Evolutionary conservation across 2,329 filamentous ascomycete species (phyloP), one percentile per base, ranked within the genome.

Genomic region (Clonostachys rosea): DNA sequence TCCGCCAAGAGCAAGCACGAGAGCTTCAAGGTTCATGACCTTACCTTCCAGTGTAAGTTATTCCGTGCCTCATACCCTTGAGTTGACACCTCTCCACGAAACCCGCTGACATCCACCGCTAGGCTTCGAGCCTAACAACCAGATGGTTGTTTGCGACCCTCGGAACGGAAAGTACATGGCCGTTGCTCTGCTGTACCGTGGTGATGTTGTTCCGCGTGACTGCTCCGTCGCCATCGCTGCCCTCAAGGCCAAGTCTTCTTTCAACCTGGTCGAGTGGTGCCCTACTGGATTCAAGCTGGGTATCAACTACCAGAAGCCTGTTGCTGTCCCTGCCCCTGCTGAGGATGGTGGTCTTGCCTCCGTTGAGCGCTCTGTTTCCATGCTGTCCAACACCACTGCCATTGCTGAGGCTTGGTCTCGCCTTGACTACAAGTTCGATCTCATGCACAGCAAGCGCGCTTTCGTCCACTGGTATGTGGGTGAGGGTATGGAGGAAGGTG

Each of bases 401-500:
- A 87, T 87, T 55, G 81, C 84, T 50, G 84, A 87, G 69, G 84
- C 84, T 46, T 87, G 84, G 84, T 84, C 82, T 50, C 79, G 83
- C 53, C 77, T 87, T 43, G 83, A 86, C 69, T 74, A 85, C 76
- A 87, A 87, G 73, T 87, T 88, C 68, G 84, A 87, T 59, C 83
- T 87, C 59, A 87, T 87, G 84, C 86, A 87, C 77, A 84, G 78
- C 71, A 87, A 87, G 79, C 83, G 84, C 56, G 84, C 84, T 50
- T 87, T 88, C 59, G 84, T 87, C 42, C 84, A 88, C 71, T 87
- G 84, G 84, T 88, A 88, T 56, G 89, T 94, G 46, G 89, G 89
- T 55, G 89, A 94, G 73, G 89, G 89, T 72, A 94, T 94, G 89
- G 89, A 94, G 74, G 89, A 94, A 68, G 89, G 89, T 59, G 89